A percentile compares a stretch with the other conserved stretches of the same genome.
Evolutionary conservation across 192 early-diverging fungal species (phyloP).

Genomic region (Chytriomyces confervae): DNA sequence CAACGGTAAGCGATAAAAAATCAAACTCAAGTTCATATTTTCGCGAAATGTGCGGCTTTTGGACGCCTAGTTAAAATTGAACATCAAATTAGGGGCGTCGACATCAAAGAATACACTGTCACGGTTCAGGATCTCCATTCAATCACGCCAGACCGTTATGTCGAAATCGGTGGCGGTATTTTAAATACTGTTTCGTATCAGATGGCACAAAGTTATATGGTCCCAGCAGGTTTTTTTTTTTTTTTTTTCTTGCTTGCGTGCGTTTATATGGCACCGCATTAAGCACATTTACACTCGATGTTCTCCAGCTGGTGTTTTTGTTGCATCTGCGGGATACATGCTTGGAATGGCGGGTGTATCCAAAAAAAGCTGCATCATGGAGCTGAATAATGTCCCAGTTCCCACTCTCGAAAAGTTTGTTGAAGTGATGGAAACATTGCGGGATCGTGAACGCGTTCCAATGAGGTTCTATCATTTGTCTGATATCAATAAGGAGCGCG

Average conservation of each 20-base stretch:
- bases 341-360: constrained; percentile 48
- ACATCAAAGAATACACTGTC: constrained; percentile 50
- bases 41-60: neutral
- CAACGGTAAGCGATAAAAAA: constrained; percentile 23
- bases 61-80: neutral
- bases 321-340: constrained; percentile 52
- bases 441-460: constrained; percentile 47
- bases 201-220: constrained; percentile 50
- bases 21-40: neutral
- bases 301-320: constrained; percentile 38
- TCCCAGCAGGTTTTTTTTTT: constrained; percentile 36
- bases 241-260: too few species aligned
- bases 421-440: constrained; percentile 59
- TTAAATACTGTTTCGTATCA: constrained; percentile 59
- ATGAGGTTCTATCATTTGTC: constrained; percentile 42
- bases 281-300: neutral
- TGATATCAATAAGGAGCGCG: constrained; percentile 51
- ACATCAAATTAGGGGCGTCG: constrained; percentile 50
- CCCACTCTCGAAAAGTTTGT: constrained; percentile 80
- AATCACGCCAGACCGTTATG: constrained; percentile 77
- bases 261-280: too few species aligned
- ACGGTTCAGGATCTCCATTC: constrained; percentile 48
- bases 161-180: constrained; percentile 83
- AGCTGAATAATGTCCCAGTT: constrained; percentile 59
- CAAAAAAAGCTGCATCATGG: constrained; percentile 41